Evolutionary conservation across 495 filamentous ascomycete species (phyloP).

Genomic region (Neurospora sp.): DNA sequence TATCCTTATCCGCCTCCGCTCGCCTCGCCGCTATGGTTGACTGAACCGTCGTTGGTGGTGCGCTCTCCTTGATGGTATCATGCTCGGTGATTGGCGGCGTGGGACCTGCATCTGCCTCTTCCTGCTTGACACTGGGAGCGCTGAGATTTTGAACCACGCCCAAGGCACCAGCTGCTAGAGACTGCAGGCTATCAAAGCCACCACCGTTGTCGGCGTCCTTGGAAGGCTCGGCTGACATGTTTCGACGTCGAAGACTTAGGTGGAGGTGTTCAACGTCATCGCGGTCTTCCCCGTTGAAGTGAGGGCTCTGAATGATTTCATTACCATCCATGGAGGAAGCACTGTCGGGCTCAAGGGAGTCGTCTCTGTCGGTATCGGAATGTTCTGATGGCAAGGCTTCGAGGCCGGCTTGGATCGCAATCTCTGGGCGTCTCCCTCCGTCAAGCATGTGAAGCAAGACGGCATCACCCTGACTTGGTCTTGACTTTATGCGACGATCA

Average conservation of each 20-base stretch:
- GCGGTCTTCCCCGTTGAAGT: slow-evolving; percentile 3
- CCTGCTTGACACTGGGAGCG: slow-evolving; percentile 17
- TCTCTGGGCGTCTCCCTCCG: slow-evolving; percentile 35
- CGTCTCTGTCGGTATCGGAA: slow-evolving; percentile 10
- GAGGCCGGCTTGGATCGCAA: slow-evolving; percentile 32
- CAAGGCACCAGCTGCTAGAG: slow-evolving; percentile 29
- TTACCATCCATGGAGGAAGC: neutral
- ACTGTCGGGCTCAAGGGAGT: neutral
- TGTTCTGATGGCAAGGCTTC: slow-evolving; percentile 25
- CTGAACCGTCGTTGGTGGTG: slow-evolving; percentile 10
- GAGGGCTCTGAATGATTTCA: neutral
- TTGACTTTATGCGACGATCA: slow-evolving; percentile 32
- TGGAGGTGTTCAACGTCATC: slow-evolving; percentile 5
- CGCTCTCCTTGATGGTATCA: slow-evolving; percentile 11
- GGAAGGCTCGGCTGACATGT: slow-evolving; percentile 4
- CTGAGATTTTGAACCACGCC: slow-evolving; percentile 11
- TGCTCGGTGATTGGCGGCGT: slow-evolving; percentile 19
- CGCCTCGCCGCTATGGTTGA: slow-evolving; percentile 11
- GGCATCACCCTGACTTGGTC: slow-evolving; percentile 41
- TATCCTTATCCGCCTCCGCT: slow-evolving; percentile 5
- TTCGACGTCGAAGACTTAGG: neutral
- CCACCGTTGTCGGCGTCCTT: slow-evolving; percentile 21
- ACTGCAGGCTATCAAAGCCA: slow-evolving; percentile 25
- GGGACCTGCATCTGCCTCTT: slow-evolving; percentile 15
- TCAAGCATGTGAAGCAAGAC: slow-evolving; percentile 43